Percentiles rank a stretch among this genome's conserved stretches.
Conservation (phyloP, 352 stramenopile species). For the Pythium sukuiense region DNA sequence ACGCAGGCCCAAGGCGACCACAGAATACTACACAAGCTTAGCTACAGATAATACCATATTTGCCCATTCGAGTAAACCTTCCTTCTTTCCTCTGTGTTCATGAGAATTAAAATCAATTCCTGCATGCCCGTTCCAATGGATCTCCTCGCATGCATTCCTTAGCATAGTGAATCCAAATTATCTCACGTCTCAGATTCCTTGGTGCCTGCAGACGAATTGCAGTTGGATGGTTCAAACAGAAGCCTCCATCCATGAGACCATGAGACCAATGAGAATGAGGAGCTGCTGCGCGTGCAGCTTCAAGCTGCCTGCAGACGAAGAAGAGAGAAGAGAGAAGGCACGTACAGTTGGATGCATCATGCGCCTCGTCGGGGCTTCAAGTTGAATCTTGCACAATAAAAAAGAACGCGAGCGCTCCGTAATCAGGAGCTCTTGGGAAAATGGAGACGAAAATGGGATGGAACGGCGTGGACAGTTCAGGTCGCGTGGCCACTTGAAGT, state of each 20-base stretch:
- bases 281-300: background rate
- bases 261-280: too few species aligned
- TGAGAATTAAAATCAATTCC: too few species aligned
- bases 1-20: background rate
- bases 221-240: background rate
- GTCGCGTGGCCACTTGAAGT: background rate
- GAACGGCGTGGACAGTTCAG: background rate
- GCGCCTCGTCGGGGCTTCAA: background rate
- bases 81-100: too few species aligned
- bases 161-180: background rate
- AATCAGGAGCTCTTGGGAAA: background rate
- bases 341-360: background rate
- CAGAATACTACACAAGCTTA: slow-evolving; percentile 8
- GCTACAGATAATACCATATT: slow-evolving; percentile 2
- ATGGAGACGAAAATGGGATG: slow-evolving; percentile 2
- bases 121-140: background rate
- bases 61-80: background rate
- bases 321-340: background rate
- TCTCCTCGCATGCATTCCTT: background rate
- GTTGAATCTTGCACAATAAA: background rate
- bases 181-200: background rate
- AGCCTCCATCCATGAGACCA: too few species aligned
- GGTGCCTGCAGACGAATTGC: background rate
- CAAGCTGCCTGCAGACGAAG: background rate
- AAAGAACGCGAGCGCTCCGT: background rate